Conservation (phyloP, 495 filamentous ascomycete species). For the Tuber microsphaerosporum region DNA sequence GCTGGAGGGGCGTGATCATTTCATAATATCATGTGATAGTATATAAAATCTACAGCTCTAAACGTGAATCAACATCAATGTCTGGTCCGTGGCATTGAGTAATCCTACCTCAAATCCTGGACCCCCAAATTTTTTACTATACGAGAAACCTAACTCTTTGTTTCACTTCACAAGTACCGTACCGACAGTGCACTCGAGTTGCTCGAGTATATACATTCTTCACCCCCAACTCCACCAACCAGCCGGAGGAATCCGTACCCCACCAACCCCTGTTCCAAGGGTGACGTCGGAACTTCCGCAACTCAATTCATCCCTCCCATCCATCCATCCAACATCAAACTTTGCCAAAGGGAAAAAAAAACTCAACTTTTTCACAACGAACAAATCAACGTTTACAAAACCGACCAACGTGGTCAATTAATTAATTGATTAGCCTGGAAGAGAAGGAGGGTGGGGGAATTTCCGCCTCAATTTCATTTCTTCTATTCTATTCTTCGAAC, state of each 20-base stretch:
- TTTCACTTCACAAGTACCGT: neutral
- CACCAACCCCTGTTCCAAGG: neutral
- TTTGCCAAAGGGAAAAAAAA: neutral
- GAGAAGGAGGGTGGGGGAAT: neutral
- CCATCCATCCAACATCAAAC: neutral
- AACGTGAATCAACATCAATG: neutral
- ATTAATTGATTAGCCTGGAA: neutral
- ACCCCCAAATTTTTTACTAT: neutral
- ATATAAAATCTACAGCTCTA: neutral
- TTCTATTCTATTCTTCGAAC: neutral
- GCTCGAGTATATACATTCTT: too few relatives aligned
- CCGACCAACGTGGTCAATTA: neutral
- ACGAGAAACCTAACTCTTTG: neutral
- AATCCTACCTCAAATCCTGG: neutral
- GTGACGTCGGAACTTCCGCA: neutral
- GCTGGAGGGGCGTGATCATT: neutral
- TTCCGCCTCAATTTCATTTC: neutral
- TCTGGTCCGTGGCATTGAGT: neutral
- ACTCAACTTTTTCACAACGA: neutral
- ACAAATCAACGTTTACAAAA: neutral
- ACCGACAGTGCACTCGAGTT: too few relatives aligned
- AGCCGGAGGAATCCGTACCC: neutral
- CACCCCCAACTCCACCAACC: neutral
- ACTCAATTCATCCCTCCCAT: neutral
- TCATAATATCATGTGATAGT: neutral